Base-by-base conservation (phyloP, 441 rosid genomes). In the Euphorbia celastroides region DNA sequence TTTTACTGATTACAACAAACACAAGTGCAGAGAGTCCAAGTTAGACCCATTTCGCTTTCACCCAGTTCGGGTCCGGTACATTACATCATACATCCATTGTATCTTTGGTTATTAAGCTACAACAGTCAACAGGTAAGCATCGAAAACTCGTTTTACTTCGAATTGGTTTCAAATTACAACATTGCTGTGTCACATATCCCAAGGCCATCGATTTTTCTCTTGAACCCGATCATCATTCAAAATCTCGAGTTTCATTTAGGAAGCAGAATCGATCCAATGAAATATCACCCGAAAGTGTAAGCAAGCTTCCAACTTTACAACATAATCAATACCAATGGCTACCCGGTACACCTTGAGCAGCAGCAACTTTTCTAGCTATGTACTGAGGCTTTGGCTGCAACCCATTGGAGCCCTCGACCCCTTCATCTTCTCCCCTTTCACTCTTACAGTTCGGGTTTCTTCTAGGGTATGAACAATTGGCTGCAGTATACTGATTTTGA, bases 381-480 rank as follows among this genome's bases (percentile, higher is more conserved):
- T 82, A 89, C 79, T 86, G 96, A 41, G 89, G 88, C 72, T 91
- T 93, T 48, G 91, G 92, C 77, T 88, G 95, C 85, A 88, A 70
- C 46, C 85, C 86, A 30, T 72, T 81, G 44, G 94, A 67, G 64
- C 84, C 80, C 74, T 86, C 97, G 5, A 82, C 65, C 3, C 78
- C 82, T 50, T 86, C 94, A 51, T 88, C 96, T 65, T 89, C 93
- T 34, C 81, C 82, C 77, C 86, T 81, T 67, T 79, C 96, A 25
- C 78, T 86, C 82, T n/a, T n/a, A n/a, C n/a, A n/a, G n/a, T n/a
- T n/a, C n/a, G n/a, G n/a, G n/a, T 89, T 91, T 80, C 97, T 84
- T 73, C 89, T 83, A 9, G 90, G 88, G 68, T 88, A 86, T 42
- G 84, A 79, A 67, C 75, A 30, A 57, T 70, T 79, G 11, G 88